These are phyloP conservation scores for Chrysosphaeria jannelii DNA, from an alignment of 2,329 filamentous ascomycete genomes.

Conservation along the genomic window DNA sequence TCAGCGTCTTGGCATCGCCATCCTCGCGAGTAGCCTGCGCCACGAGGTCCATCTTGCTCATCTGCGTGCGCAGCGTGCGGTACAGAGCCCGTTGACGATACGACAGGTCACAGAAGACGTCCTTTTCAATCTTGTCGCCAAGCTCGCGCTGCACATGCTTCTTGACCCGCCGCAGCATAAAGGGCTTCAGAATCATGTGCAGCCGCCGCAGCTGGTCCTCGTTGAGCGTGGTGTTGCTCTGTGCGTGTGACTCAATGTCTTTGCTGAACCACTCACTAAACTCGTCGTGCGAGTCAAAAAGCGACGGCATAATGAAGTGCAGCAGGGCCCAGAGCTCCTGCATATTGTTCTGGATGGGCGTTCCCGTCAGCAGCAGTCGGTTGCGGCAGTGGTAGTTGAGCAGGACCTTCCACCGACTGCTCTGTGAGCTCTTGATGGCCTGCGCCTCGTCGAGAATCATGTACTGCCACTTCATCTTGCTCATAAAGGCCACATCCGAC, in stretches of 20 bases:
- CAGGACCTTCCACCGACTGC: slow-evolving; percentile 87
- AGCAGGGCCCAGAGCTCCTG: slow-evolving; percentile 92
- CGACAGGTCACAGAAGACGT: slow-evolving; percentile 88
- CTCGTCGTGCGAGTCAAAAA: slow-evolving; percentile 83
- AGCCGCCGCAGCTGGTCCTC: slow-evolving; percentile 89
- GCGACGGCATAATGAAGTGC: slow-evolving; percentile 98
- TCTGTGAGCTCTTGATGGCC: slow-evolving; percentile 92
- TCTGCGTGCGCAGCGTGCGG: slow-evolving; percentile 73
- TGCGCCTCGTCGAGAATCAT: slow-evolving; percentile 99
- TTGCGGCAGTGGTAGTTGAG: slow-evolving; percentile 89
- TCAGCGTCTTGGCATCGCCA: slow-evolving; percentile 76
- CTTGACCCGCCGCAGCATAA: slow-evolving; percentile 98
- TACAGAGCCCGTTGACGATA: slow-evolving; percentile 92
- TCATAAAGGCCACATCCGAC: slow-evolving; percentile 86
- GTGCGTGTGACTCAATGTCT: slow-evolving; percentile 90
- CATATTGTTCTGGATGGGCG: slow-evolving; percentile 99
- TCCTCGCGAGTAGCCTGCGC: slow-evolving; percentile 94
- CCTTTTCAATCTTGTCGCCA: slow-evolving; percentile 91
- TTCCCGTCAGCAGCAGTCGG: slow-evolving; percentile 74
- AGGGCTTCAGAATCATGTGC: slow-evolving; percentile 97
- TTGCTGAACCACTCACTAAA: slow-evolving; percentile 89
- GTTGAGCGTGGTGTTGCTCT: slow-evolving; percentile 98
- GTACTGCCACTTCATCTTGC: slow-evolving; percentile 98
- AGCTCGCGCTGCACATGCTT: slow-evolving; percentile 98
- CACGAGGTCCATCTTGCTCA: slow-evolving; percentile 94